Evolutionary conservation across 495 filamentous ascomycete genomes (phyloP).

Genomic region (Astrothelium macrocarpum): DNA sequence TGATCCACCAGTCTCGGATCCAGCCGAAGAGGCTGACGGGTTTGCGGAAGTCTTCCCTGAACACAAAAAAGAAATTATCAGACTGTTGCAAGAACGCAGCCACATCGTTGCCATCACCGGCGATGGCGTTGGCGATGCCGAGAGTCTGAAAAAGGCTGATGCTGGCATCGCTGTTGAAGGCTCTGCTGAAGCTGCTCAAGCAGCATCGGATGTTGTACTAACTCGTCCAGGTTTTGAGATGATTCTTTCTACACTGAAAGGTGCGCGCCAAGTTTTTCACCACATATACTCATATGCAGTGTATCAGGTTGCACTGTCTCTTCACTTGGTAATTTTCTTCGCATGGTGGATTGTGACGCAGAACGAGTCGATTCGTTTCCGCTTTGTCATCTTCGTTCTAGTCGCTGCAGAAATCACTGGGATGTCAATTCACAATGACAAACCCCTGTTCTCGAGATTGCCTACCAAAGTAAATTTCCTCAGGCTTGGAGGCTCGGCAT

Average conservation of each 20-base stretch:
- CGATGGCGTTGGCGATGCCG: conserved; percentile 70
- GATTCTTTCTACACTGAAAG: conserved; percentile 68
- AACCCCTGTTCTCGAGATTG: conserved; percentile 59
- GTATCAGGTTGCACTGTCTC: conserved; percentile 68
- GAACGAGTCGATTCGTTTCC: conserved; percentile 54
- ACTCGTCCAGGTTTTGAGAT: conserved; percentile 65
- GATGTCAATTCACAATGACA: conserved; percentile 67
- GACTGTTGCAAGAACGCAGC: conserved; percentile 92
- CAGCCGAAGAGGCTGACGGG: conserved; percentile 90
- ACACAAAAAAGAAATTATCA: conserved; percentile 96
- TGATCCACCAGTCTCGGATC: conserved; percentile 85
- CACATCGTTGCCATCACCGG: conserved; percentile 97
- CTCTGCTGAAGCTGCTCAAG: conserved; percentile 66
- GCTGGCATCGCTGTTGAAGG: conserved; percentile 72
- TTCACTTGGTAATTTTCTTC: conserved; percentile 66
- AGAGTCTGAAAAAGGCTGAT: conserved; percentile 61
- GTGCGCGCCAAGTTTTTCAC: conserved; percentile 69
- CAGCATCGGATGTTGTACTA: conserved; percentile 70
- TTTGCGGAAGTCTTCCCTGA: conserved; percentile 95
- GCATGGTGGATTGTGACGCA: conserved; percentile 69
- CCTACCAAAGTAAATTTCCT: conserved; percentile 69
- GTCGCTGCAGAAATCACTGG: conserved; percentile 69
- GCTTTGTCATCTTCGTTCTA: conserved; percentile 65
- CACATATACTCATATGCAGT: conserved; percentile 72
- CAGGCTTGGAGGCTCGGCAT: conserved; percentile 67